Conservation (phyloP, 1,139 yeast genomes). For the Yamadazyma dendronema region DNA sequence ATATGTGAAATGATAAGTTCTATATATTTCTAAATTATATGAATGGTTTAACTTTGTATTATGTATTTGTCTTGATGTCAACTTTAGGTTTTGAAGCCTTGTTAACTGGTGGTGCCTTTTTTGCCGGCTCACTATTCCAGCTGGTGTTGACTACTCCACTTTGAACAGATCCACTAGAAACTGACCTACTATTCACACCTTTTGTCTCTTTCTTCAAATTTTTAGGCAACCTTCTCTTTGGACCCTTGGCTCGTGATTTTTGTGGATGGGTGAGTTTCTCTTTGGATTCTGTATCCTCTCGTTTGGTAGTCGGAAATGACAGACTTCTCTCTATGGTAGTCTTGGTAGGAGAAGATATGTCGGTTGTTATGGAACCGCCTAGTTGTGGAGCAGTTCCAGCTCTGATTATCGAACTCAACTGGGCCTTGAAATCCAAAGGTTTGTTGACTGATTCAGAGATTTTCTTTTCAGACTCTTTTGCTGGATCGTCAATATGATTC, state of each 20-base stretch:
- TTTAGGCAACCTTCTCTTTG: conserved; percentile 68
- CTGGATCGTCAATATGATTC: too few species aligned
- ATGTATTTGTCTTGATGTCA: conserved; percentile 24
- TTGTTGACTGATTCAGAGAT: conserved; percentile 10
- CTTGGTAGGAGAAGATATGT: neutral
- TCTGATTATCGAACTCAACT: conserved; percentile 14
- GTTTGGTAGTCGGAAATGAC: conserved; percentile 5
- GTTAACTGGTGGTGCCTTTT: conserved; percentile 30
- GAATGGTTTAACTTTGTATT: conserved; percentile 36
- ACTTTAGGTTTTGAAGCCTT: conserved; percentile 27
- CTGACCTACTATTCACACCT: neutral
- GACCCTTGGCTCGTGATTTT: conserved; percentile 69
- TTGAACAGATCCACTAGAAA: too few species aligned
- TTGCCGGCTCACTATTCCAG: too few species aligned
- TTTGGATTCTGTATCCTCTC: conserved; percentile 12
- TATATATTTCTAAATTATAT: too few species aligned
- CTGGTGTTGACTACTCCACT: too few species aligned
- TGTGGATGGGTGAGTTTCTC: conserved; percentile 53
- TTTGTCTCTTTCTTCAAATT: conserved; percentile 7
- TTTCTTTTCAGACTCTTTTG: too few species aligned
- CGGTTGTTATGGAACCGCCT: neutral
- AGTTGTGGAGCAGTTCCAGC: conserved; percentile 14
- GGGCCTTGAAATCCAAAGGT: conserved; percentile 12
- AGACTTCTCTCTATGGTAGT: conserved; percentile 5
- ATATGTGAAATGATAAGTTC: too few species aligned